A percentile compares a stretch with the other conserved stretches of the same genome.
Evolutionary conservation across 1,284 basidiomycete species (phyloP).

Genomic region (Ceratobasidium sp.): DNA sequence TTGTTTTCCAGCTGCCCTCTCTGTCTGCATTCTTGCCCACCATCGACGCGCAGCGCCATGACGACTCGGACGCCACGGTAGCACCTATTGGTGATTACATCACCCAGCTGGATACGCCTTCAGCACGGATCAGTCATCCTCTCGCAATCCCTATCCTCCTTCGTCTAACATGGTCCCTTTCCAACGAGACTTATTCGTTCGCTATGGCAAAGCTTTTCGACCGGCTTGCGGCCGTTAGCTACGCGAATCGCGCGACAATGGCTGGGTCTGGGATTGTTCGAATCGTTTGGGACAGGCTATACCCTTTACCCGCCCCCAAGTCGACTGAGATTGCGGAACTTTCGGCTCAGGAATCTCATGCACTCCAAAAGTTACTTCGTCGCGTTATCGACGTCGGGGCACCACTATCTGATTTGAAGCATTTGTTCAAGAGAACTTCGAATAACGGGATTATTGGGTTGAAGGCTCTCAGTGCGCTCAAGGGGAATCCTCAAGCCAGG

Average conservation of each 20-base stretch:
- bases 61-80: neutral
- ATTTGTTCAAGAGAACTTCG: constrained; percentile 63
- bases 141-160: constrained; percentile 43
- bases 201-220: constrained; percentile 67
- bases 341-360: constrained; percentile 37
- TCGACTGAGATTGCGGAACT: neutral
- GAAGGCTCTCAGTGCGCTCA: constrained; percentile 15
- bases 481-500: constrained; percentile 36
- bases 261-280: constrained; percentile 62
- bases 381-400: constrained; percentile 72
- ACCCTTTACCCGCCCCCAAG: constrained; percentile 44
- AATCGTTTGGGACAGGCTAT: constrained; percentile 55
- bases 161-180: constrained; percentile 38
- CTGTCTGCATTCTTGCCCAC: constrained; percentile 27
- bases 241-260: constrained; percentile 70
- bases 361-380: constrained; percentile 65
- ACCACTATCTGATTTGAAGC: constrained; percentile 62
- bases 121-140: constrained; percentile 37
- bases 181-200: constrained; percentile 48
- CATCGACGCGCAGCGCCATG: constrained; percentile 3
- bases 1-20: constrained; percentile 33
- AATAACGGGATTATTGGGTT: neutral
- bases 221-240: constrained; percentile 61
- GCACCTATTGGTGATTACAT: constrained; percentile 40
- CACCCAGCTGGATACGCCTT: constrained; percentile 39